Evolutionary conservation across 768 basidiomycete species (phyloP).

Genomic region (Amanita rubescens): DNA sequence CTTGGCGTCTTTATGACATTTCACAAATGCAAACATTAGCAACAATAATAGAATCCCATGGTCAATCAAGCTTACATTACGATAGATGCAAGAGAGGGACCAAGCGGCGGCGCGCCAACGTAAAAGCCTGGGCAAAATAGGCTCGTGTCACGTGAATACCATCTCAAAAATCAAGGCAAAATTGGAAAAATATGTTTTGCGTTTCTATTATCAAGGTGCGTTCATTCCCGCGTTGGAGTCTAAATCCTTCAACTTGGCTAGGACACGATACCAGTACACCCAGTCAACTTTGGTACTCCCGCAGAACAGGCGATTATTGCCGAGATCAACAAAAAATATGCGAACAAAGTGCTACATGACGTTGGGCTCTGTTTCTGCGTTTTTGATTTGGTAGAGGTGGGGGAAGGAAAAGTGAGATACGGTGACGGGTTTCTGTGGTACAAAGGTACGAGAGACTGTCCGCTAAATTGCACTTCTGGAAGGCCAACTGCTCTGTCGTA

Average conservation of each 20-base stretch:
- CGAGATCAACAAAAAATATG: slow-evolving; percentile 93
- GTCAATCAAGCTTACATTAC: too few species aligned
- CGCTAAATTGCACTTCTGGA: neutral
- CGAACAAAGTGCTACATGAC: slow-evolving; percentile 85
- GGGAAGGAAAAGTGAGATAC: slow-evolving; percentile 90
- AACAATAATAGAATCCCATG: too few species aligned
- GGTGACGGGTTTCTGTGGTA: slow-evolving; percentile 96
- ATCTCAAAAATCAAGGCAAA: too few species aligned
- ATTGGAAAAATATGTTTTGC: neutral
- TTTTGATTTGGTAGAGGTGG: slow-evolving; percentile 79
- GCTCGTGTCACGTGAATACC: too few species aligned
- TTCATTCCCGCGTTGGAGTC: slow-evolving; percentile 7
- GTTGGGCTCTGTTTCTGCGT: slow-evolving; percentile 88
- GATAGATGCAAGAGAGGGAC: too few species aligned
- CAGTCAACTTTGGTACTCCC: slow-evolving; percentile 75
- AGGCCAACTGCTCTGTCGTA: slow-evolving; percentile 24
- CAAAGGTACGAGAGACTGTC: slow-evolving; percentile 53
- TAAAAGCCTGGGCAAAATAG: too few species aligned
- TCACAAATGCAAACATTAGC: too few species aligned
- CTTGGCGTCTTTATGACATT: too few species aligned
- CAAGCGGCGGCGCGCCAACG: too few species aligned
- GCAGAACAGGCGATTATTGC: slow-evolving; percentile 73
- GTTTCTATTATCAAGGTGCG: slow-evolving; percentile 6
- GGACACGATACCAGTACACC: slow-evolving; percentile 90
- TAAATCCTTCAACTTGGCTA: slow-evolving; percentile 19